Conservation (phyloP, 805 yeast species). For the Jamesozyma hellenica region DNA sequence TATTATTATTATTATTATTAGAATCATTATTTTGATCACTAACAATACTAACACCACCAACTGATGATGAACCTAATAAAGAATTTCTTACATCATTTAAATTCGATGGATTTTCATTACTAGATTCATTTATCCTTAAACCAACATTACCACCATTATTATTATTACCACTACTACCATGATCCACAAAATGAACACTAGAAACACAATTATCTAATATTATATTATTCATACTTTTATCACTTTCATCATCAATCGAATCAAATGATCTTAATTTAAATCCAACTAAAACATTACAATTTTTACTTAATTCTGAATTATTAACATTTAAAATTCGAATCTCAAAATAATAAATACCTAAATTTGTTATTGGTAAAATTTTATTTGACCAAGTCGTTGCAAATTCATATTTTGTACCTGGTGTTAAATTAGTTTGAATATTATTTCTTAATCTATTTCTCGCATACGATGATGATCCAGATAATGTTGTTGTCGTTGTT, state of each 20-base stretch:
- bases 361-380: constrained; percentile 12
- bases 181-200: constrained; percentile 4
- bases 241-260: neutral
- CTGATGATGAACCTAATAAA: neutral
- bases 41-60: neutral
- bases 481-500: neutral
- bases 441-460: constrained; percentile 16
- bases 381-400: constrained; percentile 25
- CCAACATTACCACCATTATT: too few relatives aligned
- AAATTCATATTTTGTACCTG: constrained; percentile 14
- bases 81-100: constrained; percentile 1
- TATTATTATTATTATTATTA: constrained; percentile 53
- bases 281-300: constrained; percentile 24
- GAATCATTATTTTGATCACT: neutral
- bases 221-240: constrained; percentile 1
- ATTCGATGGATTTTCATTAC: neutral
- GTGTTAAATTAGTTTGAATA: constrained; percentile 1
- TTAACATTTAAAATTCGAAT: constrained; percentile 19
- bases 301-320: constrained; percentile 20
- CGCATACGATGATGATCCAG: neutral
- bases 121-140: neutral
- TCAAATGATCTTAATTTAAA: constrained; percentile 13
- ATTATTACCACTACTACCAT: neutral
- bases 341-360: constrained; percentile 26
- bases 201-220: constrained; percentile 2